Evolutionary conservation across 768 basidiomycete species (phyloP).

Genomic region (Butyriboletus loyo): DNA sequence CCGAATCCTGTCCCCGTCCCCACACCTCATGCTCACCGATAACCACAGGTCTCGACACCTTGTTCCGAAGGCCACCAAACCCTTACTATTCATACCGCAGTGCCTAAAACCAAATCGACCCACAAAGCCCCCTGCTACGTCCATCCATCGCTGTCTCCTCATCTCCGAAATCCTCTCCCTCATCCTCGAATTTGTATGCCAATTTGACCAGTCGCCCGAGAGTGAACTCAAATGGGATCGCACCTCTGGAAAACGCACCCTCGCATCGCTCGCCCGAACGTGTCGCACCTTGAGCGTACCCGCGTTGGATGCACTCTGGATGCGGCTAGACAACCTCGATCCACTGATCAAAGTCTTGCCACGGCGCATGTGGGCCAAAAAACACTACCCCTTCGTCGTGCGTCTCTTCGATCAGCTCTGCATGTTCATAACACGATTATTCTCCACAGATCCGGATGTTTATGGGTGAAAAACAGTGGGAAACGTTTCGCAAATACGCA

Average conservation of each 20-base stretch:
- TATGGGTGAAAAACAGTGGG: conserved; percentile 28
- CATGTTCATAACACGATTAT: background rate
- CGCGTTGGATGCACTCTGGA: conserved; percentile 29
- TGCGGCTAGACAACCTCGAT: conserved; percentile 27
- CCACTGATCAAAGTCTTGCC: conserved; percentile 26
- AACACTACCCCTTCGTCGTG: conserved; percentile 19
- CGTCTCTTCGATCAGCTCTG: background rate
- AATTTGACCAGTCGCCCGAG: conserved; percentile 22
- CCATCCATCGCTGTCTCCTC: conserved; percentile 23
- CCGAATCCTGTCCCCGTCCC: background rate
- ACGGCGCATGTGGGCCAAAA: conserved; percentile 25
- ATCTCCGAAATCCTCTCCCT: conserved; percentile 20
- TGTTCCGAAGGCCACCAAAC: background rate
- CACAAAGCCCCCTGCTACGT: background rate
- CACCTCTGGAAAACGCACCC: conserved; percentile 18
- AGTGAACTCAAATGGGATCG: conserved; percentile 12
- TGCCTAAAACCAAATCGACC: background rate
- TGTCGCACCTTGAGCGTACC: conserved; percentile 22
- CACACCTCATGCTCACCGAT: background rate
- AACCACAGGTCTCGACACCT: background rate
- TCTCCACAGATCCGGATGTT: conserved; percentile 20
- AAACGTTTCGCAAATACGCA: conserved; percentile 23
- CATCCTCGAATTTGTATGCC: conserved; percentile 20
- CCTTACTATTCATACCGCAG: background rate
- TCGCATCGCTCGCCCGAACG: conserved; percentile 27